Percentiles rank a stretch among this genome's conserved stretches.
Conservation (phyloP, 208 protist genomes). For the Phytomonas sp. region DNA sequence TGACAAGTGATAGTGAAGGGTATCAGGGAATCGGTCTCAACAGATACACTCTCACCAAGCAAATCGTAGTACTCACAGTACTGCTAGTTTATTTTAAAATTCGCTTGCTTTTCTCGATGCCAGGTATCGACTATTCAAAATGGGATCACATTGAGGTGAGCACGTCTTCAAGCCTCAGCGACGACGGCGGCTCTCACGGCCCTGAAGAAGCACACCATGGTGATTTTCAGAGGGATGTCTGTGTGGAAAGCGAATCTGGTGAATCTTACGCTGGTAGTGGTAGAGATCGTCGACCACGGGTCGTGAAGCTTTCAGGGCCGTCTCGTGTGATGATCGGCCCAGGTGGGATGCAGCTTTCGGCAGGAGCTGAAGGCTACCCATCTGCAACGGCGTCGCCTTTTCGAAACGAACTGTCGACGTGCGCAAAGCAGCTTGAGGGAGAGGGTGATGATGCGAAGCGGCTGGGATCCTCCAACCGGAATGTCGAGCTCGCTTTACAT, state of each 20-base stretch:
- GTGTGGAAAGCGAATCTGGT: neutral
- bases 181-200: neutral
- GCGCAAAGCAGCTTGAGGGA: too few species aligned
- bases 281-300: slow-evolving; percentile 10
- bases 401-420: neutral
- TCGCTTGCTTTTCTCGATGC: slow-evolving; percentile 13
- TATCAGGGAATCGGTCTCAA: neutral
- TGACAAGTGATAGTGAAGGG: neutral
- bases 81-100: too few species aligned
- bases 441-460: neutral
- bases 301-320: slow-evolving; percentile 55
- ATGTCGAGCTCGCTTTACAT: too few species aligned
- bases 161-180: slow-evolving; percentile 8
- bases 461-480: neutral
- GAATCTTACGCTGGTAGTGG: neutral
- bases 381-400: slow-evolving; percentile 45
- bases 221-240: neutral
- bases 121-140: slow-evolving; percentile 79
- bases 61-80: too few species aligned
- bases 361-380: slow-evolving; percentile 14
- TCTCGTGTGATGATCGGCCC: slow-evolving; percentile 56
- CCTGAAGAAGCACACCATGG: neutral
- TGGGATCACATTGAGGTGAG: slow-evolving; percentile 61
- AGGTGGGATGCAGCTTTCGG: slow-evolving; percentile 30
- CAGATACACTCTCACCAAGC: neutral